A percentile compares a stretch with the other conserved stretches of the same genome.
Conservation (phyloP, 768 basidiomycete species). For the Leccinum aurantiacum region DNA sequence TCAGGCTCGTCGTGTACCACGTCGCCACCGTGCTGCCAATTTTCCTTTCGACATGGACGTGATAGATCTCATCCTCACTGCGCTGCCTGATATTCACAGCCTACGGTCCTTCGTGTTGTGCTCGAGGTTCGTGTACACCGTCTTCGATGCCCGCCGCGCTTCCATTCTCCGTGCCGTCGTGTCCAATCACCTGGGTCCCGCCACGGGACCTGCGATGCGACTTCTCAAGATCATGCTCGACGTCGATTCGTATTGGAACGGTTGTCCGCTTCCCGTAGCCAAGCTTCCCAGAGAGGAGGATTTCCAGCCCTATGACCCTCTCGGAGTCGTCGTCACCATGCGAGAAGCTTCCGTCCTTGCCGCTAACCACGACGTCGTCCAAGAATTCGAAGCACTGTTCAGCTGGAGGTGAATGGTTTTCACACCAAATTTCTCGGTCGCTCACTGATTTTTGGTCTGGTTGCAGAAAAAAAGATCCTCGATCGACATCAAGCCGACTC, state of each 20-base stretch:
- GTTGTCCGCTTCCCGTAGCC: slow-evolving; percentile 9
- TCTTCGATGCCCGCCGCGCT: slow-evolving; percentile 11
- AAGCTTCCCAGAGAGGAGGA: slow-evolving; percentile 18
- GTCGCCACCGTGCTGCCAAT: neutral
- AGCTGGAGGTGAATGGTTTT: slow-evolving; percentile 22
- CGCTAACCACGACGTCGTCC: slow-evolving; percentile 17
- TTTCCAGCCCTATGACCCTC: neutral
- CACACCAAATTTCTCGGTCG: neutral
- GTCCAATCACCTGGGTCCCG: slow-evolving; percentile 17
- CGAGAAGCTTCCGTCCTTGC: slow-evolving; percentile 17
- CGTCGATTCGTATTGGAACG: slow-evolving; percentile 18
- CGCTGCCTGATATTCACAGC: slow-evolving; percentile 11
- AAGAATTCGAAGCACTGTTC: slow-evolving; percentile 15
- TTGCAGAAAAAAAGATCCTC: slow-evolving; percentile 38
- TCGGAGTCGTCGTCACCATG: slow-evolving; percentile 1
- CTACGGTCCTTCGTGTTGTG: slow-evolving; percentile 14
- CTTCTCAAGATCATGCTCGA: slow-evolving; percentile 17
- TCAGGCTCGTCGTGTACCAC: neutral
- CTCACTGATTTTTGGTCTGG: slow-evolving; percentile 4
- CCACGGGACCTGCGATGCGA: slow-evolving; percentile 10
- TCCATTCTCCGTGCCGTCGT: slow-evolving; percentile 16
- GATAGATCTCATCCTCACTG: slow-evolving; percentile 13
- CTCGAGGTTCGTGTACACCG: slow-evolving; percentile 19
- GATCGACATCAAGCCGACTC: neutral
- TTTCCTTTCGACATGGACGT: slow-evolving; percentile 15